phyloP scores from a whole-genome alignment of 768 basidiomycete species.

The Auricularia auricula-judae region DNA sequence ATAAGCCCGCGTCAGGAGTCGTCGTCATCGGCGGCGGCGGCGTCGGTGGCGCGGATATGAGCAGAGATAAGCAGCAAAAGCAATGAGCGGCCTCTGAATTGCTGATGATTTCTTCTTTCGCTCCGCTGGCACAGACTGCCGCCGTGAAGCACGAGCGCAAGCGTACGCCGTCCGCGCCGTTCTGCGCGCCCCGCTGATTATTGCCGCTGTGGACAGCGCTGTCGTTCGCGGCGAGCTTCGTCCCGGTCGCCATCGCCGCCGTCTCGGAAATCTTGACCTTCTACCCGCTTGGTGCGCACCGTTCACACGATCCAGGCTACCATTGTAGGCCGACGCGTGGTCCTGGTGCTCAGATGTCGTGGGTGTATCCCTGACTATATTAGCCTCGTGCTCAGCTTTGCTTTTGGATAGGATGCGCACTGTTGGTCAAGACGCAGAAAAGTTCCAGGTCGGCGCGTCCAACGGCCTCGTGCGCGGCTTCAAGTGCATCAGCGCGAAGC shows the following conservation, averaged over 20 bases:
- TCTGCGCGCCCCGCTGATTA: no score
- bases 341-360: conserved; percentile 60
- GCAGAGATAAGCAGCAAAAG: no score
- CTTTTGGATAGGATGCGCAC: conserved; percentile 16
- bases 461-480: conserved; percentile 74
- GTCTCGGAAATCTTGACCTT: conserved; percentile 55
- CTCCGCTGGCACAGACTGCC: no score
- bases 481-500: conserved; percentile 69
- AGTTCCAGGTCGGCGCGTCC: conserved; percentile 79
- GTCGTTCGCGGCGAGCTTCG: conserved; percentile 82
- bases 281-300: conserved; percentile 71
- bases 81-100: no score
- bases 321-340: neutral
- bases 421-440: conserved; percentile 94
- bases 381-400: no score
- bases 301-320: neutral
- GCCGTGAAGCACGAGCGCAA: no score
- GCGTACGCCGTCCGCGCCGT: no score
- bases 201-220: conserved; percentile 37
- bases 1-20: no score
- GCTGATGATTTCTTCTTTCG: no score
- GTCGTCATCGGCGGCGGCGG: no score
- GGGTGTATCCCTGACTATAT: conserved; percentile 21
- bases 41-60: no score
- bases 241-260: conserved; percentile 94